phyloP scores from a whole-genome alignment of 2,329 filamentous ascomycete genomes.

The Trichophyton mentagrophytes region DNA sequence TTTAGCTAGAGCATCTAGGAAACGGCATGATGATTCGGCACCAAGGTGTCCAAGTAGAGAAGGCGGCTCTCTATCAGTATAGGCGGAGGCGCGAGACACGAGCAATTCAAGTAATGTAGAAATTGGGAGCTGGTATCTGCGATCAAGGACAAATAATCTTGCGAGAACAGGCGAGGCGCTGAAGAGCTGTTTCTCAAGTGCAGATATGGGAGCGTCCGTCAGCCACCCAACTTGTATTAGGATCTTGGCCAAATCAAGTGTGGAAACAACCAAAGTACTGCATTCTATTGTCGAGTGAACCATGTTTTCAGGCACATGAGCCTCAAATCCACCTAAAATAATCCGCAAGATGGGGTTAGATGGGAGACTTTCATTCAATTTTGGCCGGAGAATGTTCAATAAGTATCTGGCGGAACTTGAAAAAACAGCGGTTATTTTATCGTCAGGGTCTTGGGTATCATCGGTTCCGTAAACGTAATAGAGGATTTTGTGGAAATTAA shows the following conservation, averaged over 20 bases:
- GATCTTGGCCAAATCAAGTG: constrained; percentile 53
- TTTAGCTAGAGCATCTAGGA: constrained; percentile 63
- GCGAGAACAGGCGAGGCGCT: constrained; percentile 65
- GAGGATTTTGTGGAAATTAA: constrained; percentile 58
- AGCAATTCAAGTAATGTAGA: constrained; percentile 60
- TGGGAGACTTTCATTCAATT: constrained; percentile 55
- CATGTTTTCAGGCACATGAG: not conserved
- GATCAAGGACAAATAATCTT: constrained; percentile 58
- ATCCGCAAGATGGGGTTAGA: constrained; percentile 65
- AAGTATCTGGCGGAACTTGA: constrained; percentile 63
- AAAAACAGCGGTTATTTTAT: constrained; percentile 50
- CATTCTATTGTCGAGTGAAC: not conserved
- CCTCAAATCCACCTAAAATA: constrained; percentile 49
- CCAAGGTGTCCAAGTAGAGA: constrained; percentile 87
- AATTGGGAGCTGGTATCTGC: constrained; percentile 52
- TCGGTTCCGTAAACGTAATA: constrained; percentile 64
- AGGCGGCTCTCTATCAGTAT: constrained; percentile 59
- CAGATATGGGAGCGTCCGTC: constrained; percentile 48
- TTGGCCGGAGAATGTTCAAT: constrained; percentile 61
- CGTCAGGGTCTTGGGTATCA: constrained; percentile 37
- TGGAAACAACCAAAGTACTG: constrained; percentile 51
- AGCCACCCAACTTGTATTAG: constrained; percentile 59
- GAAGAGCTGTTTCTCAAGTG: constrained; percentile 67
- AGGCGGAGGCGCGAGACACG: constrained; percentile 54
- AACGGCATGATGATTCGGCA: constrained; percentile 66